A percentile compares a stretch with the other conserved stretches of the same genome.
These are phyloP conservation scores for Myxozyma nipponensis DNA, from an alignment of 805 yeast species.

Conservation along the genomic window DNA sequence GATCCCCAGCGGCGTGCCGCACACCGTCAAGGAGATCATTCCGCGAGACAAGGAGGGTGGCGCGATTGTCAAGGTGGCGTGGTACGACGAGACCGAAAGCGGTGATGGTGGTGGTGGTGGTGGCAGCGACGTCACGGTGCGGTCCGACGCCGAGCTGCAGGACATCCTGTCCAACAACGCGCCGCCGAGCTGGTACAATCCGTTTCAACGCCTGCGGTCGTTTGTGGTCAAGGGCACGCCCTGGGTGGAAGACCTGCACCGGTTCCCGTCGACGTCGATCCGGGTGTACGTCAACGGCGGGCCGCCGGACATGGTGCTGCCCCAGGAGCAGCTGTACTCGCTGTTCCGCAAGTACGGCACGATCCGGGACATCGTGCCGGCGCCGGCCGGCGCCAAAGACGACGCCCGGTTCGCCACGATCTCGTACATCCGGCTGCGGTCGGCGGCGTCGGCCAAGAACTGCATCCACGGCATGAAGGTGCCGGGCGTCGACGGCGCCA, in stretches of 20 bases:
- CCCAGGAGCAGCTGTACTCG: constrained; percentile 79
- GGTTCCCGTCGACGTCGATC: constrained; percentile 64
- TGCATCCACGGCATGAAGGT: constrained; percentile 78
- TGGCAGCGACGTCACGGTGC: constrained; percentile 45
- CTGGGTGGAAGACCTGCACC: constrained; percentile 89
- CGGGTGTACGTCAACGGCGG: constrained; percentile 74
- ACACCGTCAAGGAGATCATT: constrained; percentile 56
- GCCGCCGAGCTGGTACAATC: constrained; percentile 38
- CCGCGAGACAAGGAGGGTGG: constrained; percentile 87
- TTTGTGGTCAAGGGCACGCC: constrained; percentile 86
- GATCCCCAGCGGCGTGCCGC: constrained; percentile 30
- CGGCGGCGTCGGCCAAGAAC: constrained; percentile 83
- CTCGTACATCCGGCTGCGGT: constrained; percentile 51
- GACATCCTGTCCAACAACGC: constrained; percentile 25
- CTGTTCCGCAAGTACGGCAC: constrained; percentile 84
- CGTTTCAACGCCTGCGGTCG: constrained; percentile 50
- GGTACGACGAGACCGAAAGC: constrained; percentile 49
- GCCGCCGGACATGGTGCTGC: constrained; percentile 43
- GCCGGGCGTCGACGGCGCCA: constrained; percentile 45
- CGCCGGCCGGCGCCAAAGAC: constrained; percentile 46
- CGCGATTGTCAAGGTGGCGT: constrained; percentile 70
- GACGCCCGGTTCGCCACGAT: constrained; percentile 52
- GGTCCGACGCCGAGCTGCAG: too few species aligned
- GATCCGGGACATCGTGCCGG: constrained; percentile 68
- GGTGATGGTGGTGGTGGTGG: constrained; percentile 52